Base-by-base conservation (phyloP, 129 eudicot species). In the Cynara cardunculus region DNA sequence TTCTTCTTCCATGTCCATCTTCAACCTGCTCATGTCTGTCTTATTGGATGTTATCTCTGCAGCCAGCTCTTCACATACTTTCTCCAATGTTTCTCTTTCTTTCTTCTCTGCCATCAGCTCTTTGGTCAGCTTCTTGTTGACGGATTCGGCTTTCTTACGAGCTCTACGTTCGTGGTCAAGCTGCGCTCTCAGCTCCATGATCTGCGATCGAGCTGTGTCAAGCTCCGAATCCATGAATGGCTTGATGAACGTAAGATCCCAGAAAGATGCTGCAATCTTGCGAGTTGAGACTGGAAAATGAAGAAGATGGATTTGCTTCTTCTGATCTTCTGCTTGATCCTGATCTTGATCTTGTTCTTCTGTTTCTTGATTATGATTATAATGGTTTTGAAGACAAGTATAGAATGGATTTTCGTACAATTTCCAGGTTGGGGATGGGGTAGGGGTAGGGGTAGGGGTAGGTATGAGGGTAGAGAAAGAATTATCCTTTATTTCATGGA, bases 321-420 rank as follows among this genome's bases (percentile, higher is more conserved):
- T 85, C 4, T 85, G 71, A 35, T 64, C 76, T 28, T 25, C 49
- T 8, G 37, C 69, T 25, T 82, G 39, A 6, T 59, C 65, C 25
- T 82, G 75, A 39, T 49, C 37, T 56, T 19, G 71, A 18, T 26
- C 34, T 11, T 72, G 69, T 8, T 44, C 59, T n/a, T 82, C 26
- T 12, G 71, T 74, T 14, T 82, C 74, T 18, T 84, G 81, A 11
- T 74, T 80, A 25, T 78, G 82, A 35, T 81, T 21, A 25, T 64
- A 72, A 34, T 79, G 85, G 59, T 37, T 83, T 61, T 81, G 81
- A 69, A 72, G 87, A 35, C 85, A 77, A 59, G 53, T 89, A 73
- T 87, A 94, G 84, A 81, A 88, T 32, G 98, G 98, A 76, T 94
- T 94, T 75, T 94, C 97, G 81, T 94, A 94, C 66, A 94, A 75